phyloP scores from a whole-genome alignment of 176 grass and related monocot genomes.

The maize (Zea mays) region Zm-B73-REFERENCE-NAM-5.0 NC_050100.1:212815501-212816000 shows the following conservation, averaged over 20 bases:
- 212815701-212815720: constrained; percentile 63
- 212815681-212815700: neutral
- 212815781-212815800: constrained; percentile 87
- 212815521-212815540: constrained; percentile 92
- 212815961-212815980: constrained; percentile 90
- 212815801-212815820: constrained; percentile 85
- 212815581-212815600: constrained; percentile 74
- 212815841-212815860: constrained; percentile 76
- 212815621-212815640: neutral
- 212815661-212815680: neutral
- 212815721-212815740: constrained; percentile 84
- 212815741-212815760: constrained; percentile 86
- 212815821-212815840: constrained; percentile 69
- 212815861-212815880: constrained; percentile 2
- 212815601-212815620: constrained; percentile 65
- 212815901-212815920: neutral
- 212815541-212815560: constrained; percentile 95
- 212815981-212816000: constrained; percentile 88
- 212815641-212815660: neutral
- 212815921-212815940: constrained; percentile 52
- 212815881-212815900: neutral
- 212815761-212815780: constrained; percentile 86
- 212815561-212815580: constrained; percentile 78
- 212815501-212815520: constrained; percentile 58
- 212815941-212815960: constrained; percentile 92